Base-by-base conservation (phyloP, 2,329 filamentous ascomycete species). In the Colletotrichum sp. region DNA sequence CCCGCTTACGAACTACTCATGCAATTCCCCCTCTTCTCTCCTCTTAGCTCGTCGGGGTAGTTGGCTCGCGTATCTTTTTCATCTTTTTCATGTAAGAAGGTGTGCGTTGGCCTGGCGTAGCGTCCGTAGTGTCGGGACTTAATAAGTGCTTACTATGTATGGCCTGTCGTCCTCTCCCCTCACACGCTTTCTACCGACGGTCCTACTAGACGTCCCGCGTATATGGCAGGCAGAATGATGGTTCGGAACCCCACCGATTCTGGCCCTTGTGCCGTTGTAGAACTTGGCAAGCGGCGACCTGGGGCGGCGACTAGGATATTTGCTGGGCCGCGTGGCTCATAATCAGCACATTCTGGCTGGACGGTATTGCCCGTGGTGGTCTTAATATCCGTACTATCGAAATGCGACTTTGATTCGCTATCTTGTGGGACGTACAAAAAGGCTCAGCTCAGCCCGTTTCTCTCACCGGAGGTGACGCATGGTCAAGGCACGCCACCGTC, bases 371-470 rank as follows among this genome's bases (percentile, higher is more conserved):
- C 34, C 44, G 30, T 59, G 55, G n/a, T 61, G 64, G 55, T 52
- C 22, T 60, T 61, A 68, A 57, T 68, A 25, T 48, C 63, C 55
- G 69, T 65, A 27, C 36, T 72, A 72, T 57, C 28, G 39, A 32
- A 22, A 13, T 72, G 55, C 63, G 55, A 44, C 34, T 39, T 34
- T 63, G 52, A 63, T 34, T 70, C 27, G 55, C 57, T 25, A 12
- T 69, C 16, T 19, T 69, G 67, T 60, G 67, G 67, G 67, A 61
- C 39, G 39, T 75, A 75, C 72, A 75, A 75, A 74, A 75, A 48
- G 69, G 69, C 30, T 55, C 27, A 22, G n/a, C 68, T 52, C 36
- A 34, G 48, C 71, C 59, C 32, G 32, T 52, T 60, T 19, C 39
- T 30, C 19, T 59, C 25, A 34, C 30, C 55, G 69, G 48, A 32